These are phyloP conservation scores for Termitomyces sp. DNA, from an alignment of 768 basidiomycete genomes.

Conservation along the genomic window DNA sequence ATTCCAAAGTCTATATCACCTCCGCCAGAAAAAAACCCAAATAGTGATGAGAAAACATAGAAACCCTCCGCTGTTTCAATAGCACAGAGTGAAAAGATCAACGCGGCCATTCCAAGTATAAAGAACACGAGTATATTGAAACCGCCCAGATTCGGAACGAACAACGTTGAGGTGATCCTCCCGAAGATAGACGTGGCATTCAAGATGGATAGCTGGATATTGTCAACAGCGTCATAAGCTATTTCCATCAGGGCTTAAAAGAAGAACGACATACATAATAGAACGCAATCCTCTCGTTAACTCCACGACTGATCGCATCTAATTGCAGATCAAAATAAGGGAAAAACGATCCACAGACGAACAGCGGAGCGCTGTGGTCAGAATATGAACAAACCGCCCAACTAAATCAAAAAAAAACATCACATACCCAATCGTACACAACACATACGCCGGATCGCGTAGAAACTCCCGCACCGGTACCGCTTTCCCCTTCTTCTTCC, in stretches of 20 bases:
- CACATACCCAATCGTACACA: conserved; percentile 17
- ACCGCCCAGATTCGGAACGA: conserved; percentile 38
- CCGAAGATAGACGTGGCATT: conserved; percentile 52
- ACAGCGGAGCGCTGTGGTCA: conserved; percentile 24
- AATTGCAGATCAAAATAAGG: conserved; percentile 50
- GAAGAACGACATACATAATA: conserved; percentile 32
- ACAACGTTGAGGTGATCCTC: conserved; percentile 38
- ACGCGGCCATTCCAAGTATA: conserved; percentile 27
- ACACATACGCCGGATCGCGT: conserved; percentile 27
- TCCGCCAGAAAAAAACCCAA: conserved; percentile 45
- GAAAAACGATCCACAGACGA: conserved; percentile 35
- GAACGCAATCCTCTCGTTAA: conserved; percentile 38
- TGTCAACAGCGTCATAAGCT: not conserved
- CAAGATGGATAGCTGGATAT: conserved; percentile 48
- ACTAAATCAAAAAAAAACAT: too few species aligned
- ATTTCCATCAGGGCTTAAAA: not conserved
- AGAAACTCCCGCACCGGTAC: conserved; percentile 26
- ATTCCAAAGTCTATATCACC: conserved; percentile 15
- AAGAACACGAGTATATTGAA: conserved; percentile 36
- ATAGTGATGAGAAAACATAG: conserved; percentile 37
- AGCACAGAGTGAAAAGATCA: conserved; percentile 39
- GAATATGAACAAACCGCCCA: conserved; percentile 1
- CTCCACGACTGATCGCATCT: conserved; percentile 38
- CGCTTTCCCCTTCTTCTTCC: conserved; percentile 13
- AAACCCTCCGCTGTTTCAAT: conserved; percentile 30